Percentiles rank a stretch among this genome's conserved stretches.
phyloP scores from a whole-genome alignment of 176 grass and related monocot species.

The Carex pumila region DNA sequence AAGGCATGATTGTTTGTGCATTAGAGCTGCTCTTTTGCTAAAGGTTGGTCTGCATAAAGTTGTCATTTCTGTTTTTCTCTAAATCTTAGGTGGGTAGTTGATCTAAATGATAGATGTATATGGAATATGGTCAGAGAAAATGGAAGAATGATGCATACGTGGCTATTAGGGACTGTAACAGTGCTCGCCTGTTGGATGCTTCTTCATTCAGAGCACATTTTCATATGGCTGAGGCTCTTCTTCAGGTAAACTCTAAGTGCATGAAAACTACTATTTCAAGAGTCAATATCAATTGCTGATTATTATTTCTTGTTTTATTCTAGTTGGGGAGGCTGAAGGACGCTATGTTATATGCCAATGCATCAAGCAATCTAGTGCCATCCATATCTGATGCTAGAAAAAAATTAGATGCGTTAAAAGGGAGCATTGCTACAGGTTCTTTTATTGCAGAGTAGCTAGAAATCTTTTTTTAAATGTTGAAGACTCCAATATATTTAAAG shows the following conservation, averaged over 20 bases:
- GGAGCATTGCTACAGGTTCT: slow-evolving; percentile 48
- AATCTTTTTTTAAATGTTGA: background rate
- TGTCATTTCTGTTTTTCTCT: background rate
- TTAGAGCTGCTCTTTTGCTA: slow-evolving; percentile 70
- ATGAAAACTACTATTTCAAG: background rate
- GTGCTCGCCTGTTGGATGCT: slow-evolving; percentile 45
- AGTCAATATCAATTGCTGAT: background rate
- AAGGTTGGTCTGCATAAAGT: slow-evolving; percentile 34
- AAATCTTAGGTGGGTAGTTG: slow-evolving; percentile 12
- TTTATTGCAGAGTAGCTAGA: background rate
- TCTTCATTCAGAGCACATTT: slow-evolving; percentile 66
- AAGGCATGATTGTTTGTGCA: slow-evolving; percentile 69
- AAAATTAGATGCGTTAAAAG: slow-evolving; percentile 51
- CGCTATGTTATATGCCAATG: slow-evolving; percentile 56
- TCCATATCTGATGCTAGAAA: slow-evolving; percentile 40
- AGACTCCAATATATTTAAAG: background rate
- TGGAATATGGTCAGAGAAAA: slow-evolving; percentile 45
- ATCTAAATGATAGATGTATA: slow-evolving; percentile 7
- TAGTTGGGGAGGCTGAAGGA: slow-evolving; percentile 87
- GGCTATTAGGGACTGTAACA: slow-evolving; percentile 84
- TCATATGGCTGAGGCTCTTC: slow-evolving; percentile 69
- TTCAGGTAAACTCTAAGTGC: slow-evolving; percentile 46
- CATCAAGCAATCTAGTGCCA: slow-evolving; percentile 34
- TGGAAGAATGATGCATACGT: slow-evolving; percentile 98
- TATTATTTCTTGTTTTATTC: slow-evolving; percentile 11